Conservation (phyloP, 2,329 filamentous ascomycete species). For the Colletotrichum tanaceti region DNA sequence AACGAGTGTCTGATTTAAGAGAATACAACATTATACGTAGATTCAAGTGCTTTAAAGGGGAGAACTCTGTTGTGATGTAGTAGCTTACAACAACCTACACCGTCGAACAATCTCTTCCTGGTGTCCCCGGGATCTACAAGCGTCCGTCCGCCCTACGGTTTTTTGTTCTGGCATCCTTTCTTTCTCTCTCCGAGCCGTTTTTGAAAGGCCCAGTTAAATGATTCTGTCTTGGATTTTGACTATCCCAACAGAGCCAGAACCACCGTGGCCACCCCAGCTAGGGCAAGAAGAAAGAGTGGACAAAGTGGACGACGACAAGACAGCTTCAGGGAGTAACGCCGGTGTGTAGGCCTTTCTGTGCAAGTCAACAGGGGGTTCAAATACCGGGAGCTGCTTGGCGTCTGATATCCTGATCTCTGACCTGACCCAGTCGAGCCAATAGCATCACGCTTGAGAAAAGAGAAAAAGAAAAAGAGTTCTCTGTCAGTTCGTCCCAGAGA, state of each 20-base stretch:
- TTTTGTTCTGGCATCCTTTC: slow-evolving; percentile 17
- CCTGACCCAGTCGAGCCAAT: slow-evolving; percentile 24
- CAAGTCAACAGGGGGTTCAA: background rate
- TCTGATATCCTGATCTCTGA: slow-evolving; percentile 23
- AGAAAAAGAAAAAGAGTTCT: slow-evolving; percentile 2
- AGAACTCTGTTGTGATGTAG: background rate
- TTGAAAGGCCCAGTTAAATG: slow-evolving; percentile 18
- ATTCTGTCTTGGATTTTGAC: slow-evolving; percentile 5
- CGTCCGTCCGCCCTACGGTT: slow-evolving; percentile 9
- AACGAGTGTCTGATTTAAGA: background rate
- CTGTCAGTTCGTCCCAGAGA: slow-evolving; percentile 1
- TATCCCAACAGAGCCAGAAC: slow-evolving; percentile 13
- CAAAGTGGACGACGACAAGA: background rate
- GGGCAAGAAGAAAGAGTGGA: slow-evolving; percentile 14
- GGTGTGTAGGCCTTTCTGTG: slow-evolving; percentile 19
- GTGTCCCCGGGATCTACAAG: slow-evolving; percentile 25
- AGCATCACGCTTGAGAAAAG: slow-evolving; percentile 18
- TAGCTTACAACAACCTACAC: background rate
- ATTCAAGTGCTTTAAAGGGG: background rate
- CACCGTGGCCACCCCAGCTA: background rate
- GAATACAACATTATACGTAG: slow-evolving; percentile 22
- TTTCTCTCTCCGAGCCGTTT: slow-evolving; percentile 24
- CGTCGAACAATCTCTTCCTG: slow-evolving; percentile 10
- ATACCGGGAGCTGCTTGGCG: slow-evolving; percentile 14
- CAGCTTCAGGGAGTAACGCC: slow-evolving; percentile 9